A percentile compares a stretch with the other conserved stretches of the same genome.
These are phyloP conservation scores for Phoma sp. DNA, from an alignment of 2,329 filamentous ascomycete genomes.

Conservation along the genomic window DNA sequence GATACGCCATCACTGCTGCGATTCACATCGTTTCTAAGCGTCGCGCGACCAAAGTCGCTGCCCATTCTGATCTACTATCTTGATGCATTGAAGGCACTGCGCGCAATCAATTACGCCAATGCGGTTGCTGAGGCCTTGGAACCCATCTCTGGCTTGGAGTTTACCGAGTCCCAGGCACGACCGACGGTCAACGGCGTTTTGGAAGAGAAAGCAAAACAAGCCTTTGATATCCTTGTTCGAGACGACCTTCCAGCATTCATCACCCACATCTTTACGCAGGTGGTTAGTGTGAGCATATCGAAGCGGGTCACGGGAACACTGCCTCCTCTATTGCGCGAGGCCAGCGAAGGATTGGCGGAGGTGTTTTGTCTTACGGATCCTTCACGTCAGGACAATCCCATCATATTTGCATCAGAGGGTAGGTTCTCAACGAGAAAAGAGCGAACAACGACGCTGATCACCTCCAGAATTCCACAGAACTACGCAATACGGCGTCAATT, in stretches of 20 bases:
- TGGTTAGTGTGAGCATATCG: slow-evolving; percentile 72
- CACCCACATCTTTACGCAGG: slow-evolving; percentile 70
- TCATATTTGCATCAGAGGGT: slow-evolving; percentile 79
- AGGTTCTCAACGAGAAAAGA: slow-evolving; percentile 12
- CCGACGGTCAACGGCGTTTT: slow-evolving; percentile 64
- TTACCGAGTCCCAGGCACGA: slow-evolving; percentile 58
- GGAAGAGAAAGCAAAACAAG: slow-evolving; percentile 67
- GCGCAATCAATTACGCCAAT: slow-evolving; percentile 74
- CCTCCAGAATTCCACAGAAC: slow-evolving; percentile 72
- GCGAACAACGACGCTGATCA: slow-evolving; percentile 10
- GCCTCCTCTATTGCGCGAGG: slow-evolving; percentile 66
- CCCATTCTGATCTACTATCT: slow-evolving; percentile 74
- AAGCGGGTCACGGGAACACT: slow-evolving; percentile 71
- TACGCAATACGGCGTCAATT: slow-evolving; percentile 75
- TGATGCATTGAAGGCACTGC: slow-evolving; percentile 72
- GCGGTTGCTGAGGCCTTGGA: slow-evolving; percentile 67
- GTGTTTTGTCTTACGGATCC: slow-evolving; percentile 80
- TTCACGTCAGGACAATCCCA: slow-evolving; percentile 73
- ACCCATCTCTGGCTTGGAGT: slow-evolving; percentile 61
- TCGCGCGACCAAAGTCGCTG: slow-evolving; percentile 65
- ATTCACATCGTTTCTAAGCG: slow-evolving; percentile 71
- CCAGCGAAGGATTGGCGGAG: slow-evolving; percentile 77
- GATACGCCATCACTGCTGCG: slow-evolving; percentile 67
- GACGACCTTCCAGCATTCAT: slow-evolving; percentile 77
- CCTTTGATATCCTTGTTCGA: slow-evolving; percentile 67